Evolutionary conservation across 176 grass and related monocot genomes (phyloP).

Genomic region (Ensete ventricosum): DNA sequence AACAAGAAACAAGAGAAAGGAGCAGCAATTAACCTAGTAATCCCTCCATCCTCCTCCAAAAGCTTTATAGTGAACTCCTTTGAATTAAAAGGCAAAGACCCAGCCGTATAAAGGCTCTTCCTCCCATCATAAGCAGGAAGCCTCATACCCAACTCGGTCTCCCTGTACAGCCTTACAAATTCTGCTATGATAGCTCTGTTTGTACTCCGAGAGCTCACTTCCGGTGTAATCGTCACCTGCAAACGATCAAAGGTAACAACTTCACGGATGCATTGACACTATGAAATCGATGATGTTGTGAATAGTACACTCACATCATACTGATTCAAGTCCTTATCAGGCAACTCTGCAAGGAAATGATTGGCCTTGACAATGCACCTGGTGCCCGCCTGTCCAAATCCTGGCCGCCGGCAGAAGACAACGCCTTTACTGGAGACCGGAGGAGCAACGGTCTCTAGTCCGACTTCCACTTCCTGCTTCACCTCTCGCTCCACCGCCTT

Average conservation of each 20-base stretch:
- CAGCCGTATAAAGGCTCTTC: constrained; percentile 11
- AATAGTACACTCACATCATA: constrained; percentile 38
- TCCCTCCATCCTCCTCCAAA: constrained; percentile 51
- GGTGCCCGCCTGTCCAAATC: constrained; percentile 70
- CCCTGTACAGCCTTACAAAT: constrained; percentile 19
- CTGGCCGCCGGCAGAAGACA: constrained; percentile 62
- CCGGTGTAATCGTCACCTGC: constrained; percentile 4
- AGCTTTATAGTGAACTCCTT: constrained; percentile 83
- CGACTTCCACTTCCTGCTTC: neutral
- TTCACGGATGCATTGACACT: neutral
- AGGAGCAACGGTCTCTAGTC: neutral
- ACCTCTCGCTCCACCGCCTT: neutral
- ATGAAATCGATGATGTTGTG: neutral
- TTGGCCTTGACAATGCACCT: constrained; percentile 64
- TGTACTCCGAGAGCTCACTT: constrained; percentile 8
- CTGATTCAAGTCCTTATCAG: constrained; percentile 64
- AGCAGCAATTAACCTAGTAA: constrained; percentile 36
- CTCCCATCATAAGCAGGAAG: constrained; percentile 26
- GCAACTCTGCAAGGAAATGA: constrained; percentile 54
- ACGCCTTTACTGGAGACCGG: constrained; percentile 61
- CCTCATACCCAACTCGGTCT: constrained; percentile 28
- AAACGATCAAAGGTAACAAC: neutral
- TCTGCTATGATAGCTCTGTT: constrained; percentile 28
- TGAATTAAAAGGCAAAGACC: constrained; percentile 22
- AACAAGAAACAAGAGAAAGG: neutral